phyloP scores from a whole-genome alignment of 257 asterid genomes.

The Sherardia arvensis region DNA sequence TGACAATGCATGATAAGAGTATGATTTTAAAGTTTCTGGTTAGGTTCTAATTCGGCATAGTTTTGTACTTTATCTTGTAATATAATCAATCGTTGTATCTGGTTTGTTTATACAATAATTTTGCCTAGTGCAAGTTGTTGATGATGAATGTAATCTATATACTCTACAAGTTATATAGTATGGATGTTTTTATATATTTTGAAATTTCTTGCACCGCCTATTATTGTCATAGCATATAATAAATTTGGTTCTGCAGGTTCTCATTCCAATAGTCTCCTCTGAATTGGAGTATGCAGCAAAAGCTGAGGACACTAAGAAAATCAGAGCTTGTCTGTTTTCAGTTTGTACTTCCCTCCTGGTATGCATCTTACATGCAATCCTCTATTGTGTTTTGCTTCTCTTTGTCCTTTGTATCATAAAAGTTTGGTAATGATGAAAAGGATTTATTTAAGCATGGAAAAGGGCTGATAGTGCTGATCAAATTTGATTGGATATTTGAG shows the following conservation, averaged over 20 bases:
- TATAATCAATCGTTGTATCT: background rate
- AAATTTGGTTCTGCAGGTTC: constrained; percentile 48
- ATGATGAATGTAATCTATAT: background rate
- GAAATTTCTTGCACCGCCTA: background rate
- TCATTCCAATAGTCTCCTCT: constrained; percentile 54
- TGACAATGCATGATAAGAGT: background rate
- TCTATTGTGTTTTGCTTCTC: background rate
- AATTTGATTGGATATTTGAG: background rate
- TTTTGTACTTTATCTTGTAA: background rate
- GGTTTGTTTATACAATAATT: background rate
- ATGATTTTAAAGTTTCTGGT: background rate
- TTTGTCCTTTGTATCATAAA: background rate
- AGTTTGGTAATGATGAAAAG: too few species aligned
- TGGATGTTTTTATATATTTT: background rate
- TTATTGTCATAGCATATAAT: background rate
- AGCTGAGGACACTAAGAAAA: constrained; percentile 41
- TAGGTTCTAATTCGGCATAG: background rate
- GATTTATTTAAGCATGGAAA: background rate
- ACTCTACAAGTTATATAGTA: background rate
- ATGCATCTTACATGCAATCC: constrained; percentile 15
- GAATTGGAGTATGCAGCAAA: constrained; percentile 47
- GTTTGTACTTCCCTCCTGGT: constrained; percentile 79
- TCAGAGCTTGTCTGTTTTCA: constrained; percentile 71
- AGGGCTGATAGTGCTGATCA: background rate
- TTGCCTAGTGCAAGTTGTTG: background rate